Conservation (phyloP, 495 filamentous ascomycete species). For the Penicillium coprophilum region DNA sequence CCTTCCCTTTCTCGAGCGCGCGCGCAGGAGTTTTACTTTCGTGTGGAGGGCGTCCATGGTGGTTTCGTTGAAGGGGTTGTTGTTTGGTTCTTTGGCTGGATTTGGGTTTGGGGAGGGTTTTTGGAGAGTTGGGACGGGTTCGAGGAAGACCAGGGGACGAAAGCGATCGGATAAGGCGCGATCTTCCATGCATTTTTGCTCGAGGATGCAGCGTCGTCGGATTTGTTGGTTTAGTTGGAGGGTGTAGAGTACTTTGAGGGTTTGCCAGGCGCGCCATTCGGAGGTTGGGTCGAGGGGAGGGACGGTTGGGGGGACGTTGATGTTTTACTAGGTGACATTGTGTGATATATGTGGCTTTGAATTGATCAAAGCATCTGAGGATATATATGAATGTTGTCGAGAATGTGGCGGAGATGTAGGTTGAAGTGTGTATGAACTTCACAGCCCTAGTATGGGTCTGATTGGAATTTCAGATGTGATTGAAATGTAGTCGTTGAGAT, state of each 20-base stretch:
- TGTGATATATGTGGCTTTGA: neutral
- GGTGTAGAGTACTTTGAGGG: constrained; percentile 25
- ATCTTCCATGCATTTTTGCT: constrained; percentile 23
- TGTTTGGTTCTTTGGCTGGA: neutral
- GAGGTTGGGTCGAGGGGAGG: constrained; percentile 21
- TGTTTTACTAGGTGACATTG: neutral
- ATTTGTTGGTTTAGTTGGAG: constrained; percentile 30
- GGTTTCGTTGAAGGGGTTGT: neutral
- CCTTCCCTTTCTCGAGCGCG: constrained; percentile 32
- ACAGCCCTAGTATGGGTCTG: neutral
- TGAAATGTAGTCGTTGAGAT: neutral
- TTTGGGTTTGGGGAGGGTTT: constrained; percentile 10
- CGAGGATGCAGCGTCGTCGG: constrained; percentile 27
- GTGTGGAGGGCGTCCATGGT: constrained; percentile 9
- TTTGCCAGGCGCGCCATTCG: constrained; percentile 30
- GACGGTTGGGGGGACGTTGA: neutral
- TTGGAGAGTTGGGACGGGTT: constrained; percentile 20
- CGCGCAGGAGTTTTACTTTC: constrained; percentile 22
- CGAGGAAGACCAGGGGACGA: constrained; percentile 25
- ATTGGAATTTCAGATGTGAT: neutral
- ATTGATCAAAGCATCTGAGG: neutral
- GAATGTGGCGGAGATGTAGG: neutral
- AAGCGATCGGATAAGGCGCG: constrained; percentile 18
- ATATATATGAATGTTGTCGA: neutral
- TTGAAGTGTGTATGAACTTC: neutral